These are phyloP conservation scores for Epichloe bromicola DNA, from an alignment of 2,329 filamentous ascomycete genomes.

Conservation along the genomic window DNA sequence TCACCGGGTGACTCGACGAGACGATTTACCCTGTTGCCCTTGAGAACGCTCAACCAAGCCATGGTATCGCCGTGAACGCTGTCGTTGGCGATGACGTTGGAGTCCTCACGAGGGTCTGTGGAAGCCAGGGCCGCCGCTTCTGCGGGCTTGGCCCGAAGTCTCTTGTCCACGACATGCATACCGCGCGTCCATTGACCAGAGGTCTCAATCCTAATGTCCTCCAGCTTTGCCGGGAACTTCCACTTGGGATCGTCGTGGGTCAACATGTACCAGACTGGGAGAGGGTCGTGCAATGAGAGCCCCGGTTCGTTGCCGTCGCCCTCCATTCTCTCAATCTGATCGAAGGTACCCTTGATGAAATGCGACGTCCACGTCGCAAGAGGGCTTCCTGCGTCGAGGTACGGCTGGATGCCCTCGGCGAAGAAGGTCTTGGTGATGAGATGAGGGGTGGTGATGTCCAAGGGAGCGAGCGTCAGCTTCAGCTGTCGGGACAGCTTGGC, in stretches of 20 bases:
- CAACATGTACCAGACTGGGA: slow-evolving; percentile 68
- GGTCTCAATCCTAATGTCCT: slow-evolving; percentile 85
- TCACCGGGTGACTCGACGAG: slow-evolving; percentile 58
- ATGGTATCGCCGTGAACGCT: slow-evolving; percentile 55
- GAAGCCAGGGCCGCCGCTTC: slow-evolving; percentile 27
- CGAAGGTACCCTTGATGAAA: slow-evolving; percentile 59
- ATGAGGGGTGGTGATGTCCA: slow-evolving; percentile 66
- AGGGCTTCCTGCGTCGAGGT: slow-evolving; percentile 51
- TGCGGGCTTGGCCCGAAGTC: slow-evolving; percentile 42
- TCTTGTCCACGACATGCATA: slow-evolving; percentile 73
- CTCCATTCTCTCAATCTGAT: slow-evolving; percentile 51
- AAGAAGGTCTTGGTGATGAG: slow-evolving; percentile 51
- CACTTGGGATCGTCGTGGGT: slow-evolving; percentile 45
- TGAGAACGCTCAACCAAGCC: slow-evolving; percentile 60
- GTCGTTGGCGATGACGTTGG: slow-evolving; percentile 26
- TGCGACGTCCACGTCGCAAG: slow-evolving; percentile 60
- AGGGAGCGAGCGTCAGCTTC: slow-evolving; percentile 57
- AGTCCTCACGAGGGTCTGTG: slow-evolving; percentile 27
- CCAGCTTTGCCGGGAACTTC: slow-evolving; percentile 42
- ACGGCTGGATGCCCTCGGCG: slow-evolving; percentile 36
- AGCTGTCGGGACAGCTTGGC: slow-evolving; percentile 47
- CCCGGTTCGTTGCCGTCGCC: slow-evolving; percentile 44
- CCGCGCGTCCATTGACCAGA: slow-evolving; percentile 88
- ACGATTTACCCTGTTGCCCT: slow-evolving; percentile 70
- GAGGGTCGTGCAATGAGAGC: slow-evolving; percentile 61